Evolutionary conservation across 2,329 filamentous ascomycete species (phyloP).

Genomic region (Colletotrichum sp.): DNA sequence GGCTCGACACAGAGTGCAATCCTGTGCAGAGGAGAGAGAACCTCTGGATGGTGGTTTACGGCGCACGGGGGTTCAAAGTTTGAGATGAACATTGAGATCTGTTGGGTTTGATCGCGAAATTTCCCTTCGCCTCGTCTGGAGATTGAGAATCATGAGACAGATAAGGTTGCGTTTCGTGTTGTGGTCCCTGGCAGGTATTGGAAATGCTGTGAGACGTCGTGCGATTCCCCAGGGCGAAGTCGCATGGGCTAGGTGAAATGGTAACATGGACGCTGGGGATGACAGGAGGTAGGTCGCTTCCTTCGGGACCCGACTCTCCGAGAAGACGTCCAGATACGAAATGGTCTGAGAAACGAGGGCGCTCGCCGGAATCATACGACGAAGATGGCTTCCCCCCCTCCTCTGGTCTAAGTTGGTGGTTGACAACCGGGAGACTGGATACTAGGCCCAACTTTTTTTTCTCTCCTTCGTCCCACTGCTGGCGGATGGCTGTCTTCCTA

Average conservation of each 20-base stretch:
- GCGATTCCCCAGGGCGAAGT: background rate
- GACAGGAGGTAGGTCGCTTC: background rate
- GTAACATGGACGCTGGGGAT: background rate
- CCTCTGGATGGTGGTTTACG: background rate
- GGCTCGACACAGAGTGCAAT: background rate
- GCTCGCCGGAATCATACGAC: background rate
- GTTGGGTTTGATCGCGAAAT: background rate
- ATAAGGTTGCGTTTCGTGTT: background rate
- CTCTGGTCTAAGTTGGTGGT: background rate
- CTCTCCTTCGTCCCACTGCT: background rate
- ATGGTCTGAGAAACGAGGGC: background rate
- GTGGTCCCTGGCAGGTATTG: background rate
- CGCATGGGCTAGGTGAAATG: background rate
- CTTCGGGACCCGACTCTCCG: background rate
- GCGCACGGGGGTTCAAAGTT: background rate
- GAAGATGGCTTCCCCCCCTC: background rate
- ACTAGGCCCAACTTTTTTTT: background rate
- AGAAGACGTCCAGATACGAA: background rate
- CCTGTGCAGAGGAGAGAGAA: background rate
- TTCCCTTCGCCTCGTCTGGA: background rate
- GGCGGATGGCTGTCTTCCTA: background rate
- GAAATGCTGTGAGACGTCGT: background rate
- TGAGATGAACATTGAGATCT: constrained; percentile 3
- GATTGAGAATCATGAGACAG: background rate
- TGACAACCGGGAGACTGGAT: background rate